Base-by-base conservation (phyloP, 805 yeast species). In the Schizosaccharomyces cryophilus region DNA sequence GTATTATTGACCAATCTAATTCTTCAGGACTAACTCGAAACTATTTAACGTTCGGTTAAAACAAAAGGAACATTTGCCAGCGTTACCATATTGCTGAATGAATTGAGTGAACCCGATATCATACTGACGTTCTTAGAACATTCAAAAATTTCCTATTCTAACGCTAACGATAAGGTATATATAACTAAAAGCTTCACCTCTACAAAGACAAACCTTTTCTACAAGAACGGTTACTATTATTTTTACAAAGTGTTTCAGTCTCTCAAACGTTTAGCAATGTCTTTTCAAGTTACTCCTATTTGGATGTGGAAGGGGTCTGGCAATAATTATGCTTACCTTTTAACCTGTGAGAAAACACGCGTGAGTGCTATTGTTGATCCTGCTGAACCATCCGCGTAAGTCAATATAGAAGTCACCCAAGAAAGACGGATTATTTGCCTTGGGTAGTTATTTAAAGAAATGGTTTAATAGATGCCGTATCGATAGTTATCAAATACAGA, bases 251-350 rank as follows among this genome's bases (percentile, higher is more conserved):
- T 45, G 51, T 24, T 19, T 45, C 21, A 45, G 4, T 5, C 40
- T 35, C 13, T 45, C 2, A 45, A 19, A 45, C 21, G 51, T 6
- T 19, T 19, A n/a, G 24, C 26, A 4, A 45, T 45, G 56, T 51
- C 56, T 29, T 51, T 93, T 98, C 93, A 86, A 66, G 78, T 93
- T 62, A 77, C 80, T 66, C 73, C 84, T 38, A 80, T 93, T 66
- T 89, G 90, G 61, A 89, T 89, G 95, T 90, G 56, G 56, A 51
- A 97, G 96, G 87, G 90, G 61, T 69, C 80, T 30, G 95, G 96
- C 61, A 93, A 90, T 69, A 93, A 93, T 74, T 93, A 89, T 72
- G 78, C 89, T 66, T 93, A 93, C 69, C 70, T 89, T 9, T 69
- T 93, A 40, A 77, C 80, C 6, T 96, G 89, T 71, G 79, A 78